Percentiles rank a stretch among this genome's conserved stretches.
Evolutionary conservation across 371 early-diverging fungal species (phyloP).

Genomic region (Rhizopus stolonifer): DNA sequence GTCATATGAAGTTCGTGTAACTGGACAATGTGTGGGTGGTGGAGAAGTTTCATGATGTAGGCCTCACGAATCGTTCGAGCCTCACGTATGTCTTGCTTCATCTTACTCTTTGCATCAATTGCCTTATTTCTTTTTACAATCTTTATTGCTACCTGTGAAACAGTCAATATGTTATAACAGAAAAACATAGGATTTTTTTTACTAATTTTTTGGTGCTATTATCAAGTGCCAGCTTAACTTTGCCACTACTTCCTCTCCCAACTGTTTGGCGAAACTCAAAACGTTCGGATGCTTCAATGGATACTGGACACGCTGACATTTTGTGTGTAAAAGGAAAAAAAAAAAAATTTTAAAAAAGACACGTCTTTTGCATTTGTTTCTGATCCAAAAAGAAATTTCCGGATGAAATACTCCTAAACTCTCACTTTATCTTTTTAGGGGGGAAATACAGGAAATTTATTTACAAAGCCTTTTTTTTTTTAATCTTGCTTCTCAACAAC

Average conservation of each 20-base stretch:
- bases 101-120: conserved; percentile 15
- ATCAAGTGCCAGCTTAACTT: conserved; percentile 44
- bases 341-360: neutral
- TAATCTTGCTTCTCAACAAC: conserved; percentile 25
- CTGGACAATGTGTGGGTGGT: conserved; percentile 87
- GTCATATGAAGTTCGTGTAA: conserved; percentile 82
- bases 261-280: conserved; percentile 19
- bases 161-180: neutral
- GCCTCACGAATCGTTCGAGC: conserved; percentile 88
- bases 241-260: conserved; percentile 44
- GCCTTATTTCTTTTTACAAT: conserved; percentile 38
- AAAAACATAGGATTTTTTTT: neutral
- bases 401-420: no score
- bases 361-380: neutral
- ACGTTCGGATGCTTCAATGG: conserved; percentile 5
- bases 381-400: conserved; percentile 1
- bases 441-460: neutral
- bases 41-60: conserved; percentile 86
- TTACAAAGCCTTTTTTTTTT: neutral
- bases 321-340: neutral
- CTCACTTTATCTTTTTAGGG: no score
- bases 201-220: conserved; percentile 41
- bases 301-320: neutral
- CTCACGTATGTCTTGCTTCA: conserved; percentile 71
- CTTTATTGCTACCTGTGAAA: conserved; percentile 37